Evolutionary conservation across 192 early-diverging fungal genomes (phyloP), one percentile per base, ranked within the genome.

Genomic region (Coemansia sp.): DNA sequence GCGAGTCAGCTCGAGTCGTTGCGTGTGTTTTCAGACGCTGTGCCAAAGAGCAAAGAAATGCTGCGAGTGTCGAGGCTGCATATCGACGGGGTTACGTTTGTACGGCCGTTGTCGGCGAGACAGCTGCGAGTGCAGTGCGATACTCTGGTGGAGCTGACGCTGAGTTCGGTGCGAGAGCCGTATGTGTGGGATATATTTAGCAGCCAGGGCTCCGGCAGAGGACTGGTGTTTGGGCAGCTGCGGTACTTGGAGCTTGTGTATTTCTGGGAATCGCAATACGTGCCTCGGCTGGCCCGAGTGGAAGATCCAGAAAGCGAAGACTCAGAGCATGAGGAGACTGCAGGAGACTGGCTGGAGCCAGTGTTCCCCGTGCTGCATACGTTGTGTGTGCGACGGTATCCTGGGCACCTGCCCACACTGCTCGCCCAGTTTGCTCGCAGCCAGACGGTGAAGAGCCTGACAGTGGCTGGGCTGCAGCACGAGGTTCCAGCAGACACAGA

Each of bases 311-410:
- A 54, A n/a, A 23, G 52, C 40, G 40, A 44, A 5, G 15, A 15
- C 21, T 21, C 21, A 21, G 21, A 21, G 1, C 21, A 21, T 44
- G 31, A 34, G 31, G 8, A 34, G 8, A 34, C 2, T 26, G 25
- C 7, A 6, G 31, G 31, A 34, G 31, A 34, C 6, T 7, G 31
- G 31, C 6, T 34, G 31, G 31, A 7, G 14, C 69, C 63, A 3
- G 26, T 8, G 54, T 71, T 71, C n/a, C 63, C 69, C 2, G 44
- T 21, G 1, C 53, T 71, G 51, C 31, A 8, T 6, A 50, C 34
- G 21, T 58, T 71, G 9, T 62, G 50, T 2, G 18, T 71, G 12
- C 26, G 63, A 1, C 54, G 69, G 63, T 61, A 65, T 40, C 14
- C 63, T 3, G 58, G 63, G 3, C 10, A 52, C 26, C 6, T 49